These are phyloP conservation scores for Isabelozyma rhagii DNA, from an alignment of 805 yeast genomes.

Conservation along the genomic window DNA sequence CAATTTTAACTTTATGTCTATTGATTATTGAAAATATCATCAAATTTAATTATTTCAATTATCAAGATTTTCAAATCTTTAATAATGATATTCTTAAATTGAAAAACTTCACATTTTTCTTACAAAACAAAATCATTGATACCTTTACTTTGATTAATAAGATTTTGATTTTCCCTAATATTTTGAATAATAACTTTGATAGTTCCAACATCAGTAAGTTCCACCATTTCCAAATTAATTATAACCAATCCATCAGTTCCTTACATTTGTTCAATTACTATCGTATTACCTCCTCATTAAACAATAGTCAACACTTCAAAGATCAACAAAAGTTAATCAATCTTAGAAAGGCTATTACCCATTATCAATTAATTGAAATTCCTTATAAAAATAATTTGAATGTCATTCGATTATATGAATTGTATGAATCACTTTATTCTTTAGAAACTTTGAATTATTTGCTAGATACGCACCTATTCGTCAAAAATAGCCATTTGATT, in stretches of 20 bases:
- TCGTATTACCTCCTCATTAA: conserved; percentile 23
- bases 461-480: conserved; percentile 11
- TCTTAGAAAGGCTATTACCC: conserved; percentile 26
- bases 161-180: conserved; percentile 15
- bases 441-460: conserved; percentile 23
- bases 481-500: conserved; percentile 13
- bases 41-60: conserved; percentile 24
- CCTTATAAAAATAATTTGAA: conserved; percentile 16
- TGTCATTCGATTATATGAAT: conserved; percentile 23
- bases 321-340: conserved; percentile 30
- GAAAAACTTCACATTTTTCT: conserved; percentile 20
- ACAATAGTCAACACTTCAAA: conserved; percentile 13
- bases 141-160: conserved; percentile 19
- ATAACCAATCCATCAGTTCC: conserved; percentile 24
- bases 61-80: conserved; percentile 13
- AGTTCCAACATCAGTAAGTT: conserved; percentile 2
- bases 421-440: conserved; percentile 26
- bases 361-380: conserved; percentile 26
- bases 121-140: conserved; percentile 27
- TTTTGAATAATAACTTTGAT: background rate
- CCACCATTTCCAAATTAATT: conserved; percentile 22
- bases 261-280: conserved; percentile 29
- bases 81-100: conserved; percentile 15
- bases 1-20: conserved; percentile 23
- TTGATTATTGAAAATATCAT: conserved; percentile 27